Conservation (phyloP, 2,329 filamentous ascomycete species). For the Blastomyces emzantsi region DNA sequence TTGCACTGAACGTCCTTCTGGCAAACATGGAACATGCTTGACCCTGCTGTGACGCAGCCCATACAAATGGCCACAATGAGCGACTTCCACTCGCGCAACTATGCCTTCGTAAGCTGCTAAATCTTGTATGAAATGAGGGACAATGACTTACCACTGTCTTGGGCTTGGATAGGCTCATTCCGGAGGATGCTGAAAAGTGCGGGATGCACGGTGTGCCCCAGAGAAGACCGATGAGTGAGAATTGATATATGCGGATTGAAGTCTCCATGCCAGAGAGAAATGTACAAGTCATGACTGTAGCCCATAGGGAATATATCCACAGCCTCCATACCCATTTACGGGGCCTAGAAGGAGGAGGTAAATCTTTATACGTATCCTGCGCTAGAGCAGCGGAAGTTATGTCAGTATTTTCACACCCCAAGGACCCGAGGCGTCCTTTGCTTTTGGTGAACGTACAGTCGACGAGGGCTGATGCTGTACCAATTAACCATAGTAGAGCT, state of each 20-base stretch:
- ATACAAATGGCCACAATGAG: constrained; percentile 8
- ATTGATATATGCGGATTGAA: constrained; percentile 5
- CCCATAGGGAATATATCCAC: not conserved
- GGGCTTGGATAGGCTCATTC: not conserved
- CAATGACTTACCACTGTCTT: not conserved
- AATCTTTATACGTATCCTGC: not conserved
- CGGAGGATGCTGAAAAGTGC: not conserved
- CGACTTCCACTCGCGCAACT: constrained; percentile 7
- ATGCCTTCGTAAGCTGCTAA: not conserved
- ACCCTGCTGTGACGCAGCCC: constrained; percentile 4
- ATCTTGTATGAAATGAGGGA: not conserved
- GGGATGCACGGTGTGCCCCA: constrained; percentile 8
- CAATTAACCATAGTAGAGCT: constrained; percentile 2
- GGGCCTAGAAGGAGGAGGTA: not conserved
- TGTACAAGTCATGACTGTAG: not conserved
- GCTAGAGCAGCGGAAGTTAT: not conserved
- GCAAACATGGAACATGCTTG: constrained; percentile 8
- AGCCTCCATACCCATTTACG: not conserved
- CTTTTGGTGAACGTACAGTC: not conserved
- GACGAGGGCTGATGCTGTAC: not conserved
- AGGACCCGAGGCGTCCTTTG: not conserved
- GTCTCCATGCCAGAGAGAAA: constrained; percentile 1
- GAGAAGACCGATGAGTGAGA: constrained; percentile 4
- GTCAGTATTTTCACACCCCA: not conserved
- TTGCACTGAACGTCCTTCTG: constrained; percentile 5